Conservation (phyloP, 2,329 filamentous ascomycete genomes). For the Coniochaeta sp. region DNA sequence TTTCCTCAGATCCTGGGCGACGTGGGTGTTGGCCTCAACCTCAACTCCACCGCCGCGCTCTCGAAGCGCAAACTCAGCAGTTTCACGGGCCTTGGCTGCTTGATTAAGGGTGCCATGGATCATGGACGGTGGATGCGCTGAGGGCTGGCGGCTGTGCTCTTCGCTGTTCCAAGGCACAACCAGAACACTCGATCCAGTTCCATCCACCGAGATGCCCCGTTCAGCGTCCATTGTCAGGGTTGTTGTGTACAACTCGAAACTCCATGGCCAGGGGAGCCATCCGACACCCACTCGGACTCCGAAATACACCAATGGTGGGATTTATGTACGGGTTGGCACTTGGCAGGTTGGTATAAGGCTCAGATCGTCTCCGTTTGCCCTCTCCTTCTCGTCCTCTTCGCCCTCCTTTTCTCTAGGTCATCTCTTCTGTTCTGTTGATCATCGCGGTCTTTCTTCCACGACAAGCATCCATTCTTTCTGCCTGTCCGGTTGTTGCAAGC, state of each 20-base stretch:
- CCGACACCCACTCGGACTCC: not conserved
- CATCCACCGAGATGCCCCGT: not conserved
- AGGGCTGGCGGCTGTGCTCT: not conserved
- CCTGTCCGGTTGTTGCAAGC: constrained; percentile 1
- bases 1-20: too few species aligned
- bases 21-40: not conserved
- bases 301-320: not conserved
- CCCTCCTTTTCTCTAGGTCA: constrained; percentile 1
- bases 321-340: too few species aligned
- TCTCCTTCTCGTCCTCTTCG: not conserved
- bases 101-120: not conserved
- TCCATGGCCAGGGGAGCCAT: not conserved
- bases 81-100: not conserved
- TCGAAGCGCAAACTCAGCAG: not conserved
- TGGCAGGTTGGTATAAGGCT: not conserved
- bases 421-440: not conserved
- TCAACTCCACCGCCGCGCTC: not conserved
- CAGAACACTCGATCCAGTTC: not conserved
- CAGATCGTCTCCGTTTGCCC: not conserved
- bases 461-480: constrained; percentile 2
- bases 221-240: not conserved
- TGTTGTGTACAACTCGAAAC: constrained; percentile 2
- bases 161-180: not conserved
- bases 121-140: not conserved
- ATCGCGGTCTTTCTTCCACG: not conserved